Base-by-base conservation (phyloP, 2,329 filamentous ascomycete genomes). In the Botrytis sinoallii region DNA sequence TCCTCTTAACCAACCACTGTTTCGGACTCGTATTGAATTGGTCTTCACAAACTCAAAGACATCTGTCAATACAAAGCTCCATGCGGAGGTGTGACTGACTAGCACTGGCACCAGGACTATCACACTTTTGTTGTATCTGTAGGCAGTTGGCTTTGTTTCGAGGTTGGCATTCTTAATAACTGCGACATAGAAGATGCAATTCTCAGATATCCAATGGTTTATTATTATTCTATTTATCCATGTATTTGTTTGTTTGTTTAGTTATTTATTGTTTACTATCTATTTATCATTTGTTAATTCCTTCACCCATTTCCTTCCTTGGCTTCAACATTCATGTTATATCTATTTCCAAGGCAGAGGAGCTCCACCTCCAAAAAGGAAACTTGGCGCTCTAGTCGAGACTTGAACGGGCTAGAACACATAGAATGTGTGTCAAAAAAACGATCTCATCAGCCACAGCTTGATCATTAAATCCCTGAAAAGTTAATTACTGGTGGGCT, bases 371-470 rank as follows among this genome's bases (percentile, higher is more conserved):
- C 52, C 52, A 29, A 57, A n/a, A 40, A 42, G 7, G 22, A 42
- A 63, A 63, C 60, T 63, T 63, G 60, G 60, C 60, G 35, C 59
- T 61, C 14, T 61, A 40, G 14, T 38, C 32, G 40, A 61, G 32
- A 61, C 35, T 38, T n/a, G 4, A 38, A 35, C 25, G n/a, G 42
- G 42, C 65, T 38, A 68, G 48, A 52, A 68, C 35, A 18, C 38
- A n/a, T 42, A 14, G 46, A 46, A 35, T 20, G 65, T 20, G 32
- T 67, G 52, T 29, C 52, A 57, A 57, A 57, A 57, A n/a, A 68
- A 18, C 65, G 46, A 68, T 68, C 44, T n/a, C 65, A 8, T 55
- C 65, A 68, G 65, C 67, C 67, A 70, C 67, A 70, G 32, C 48
- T 70, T 70, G 67, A 57, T 70, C 52, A 60, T 38, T 18, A 38